Percentiles rank a stretch among this genome's conserved stretches.
Evolutionary conservation across 139 green algal genomes (phyloP).

Genomic region (Closterium sp.): DNA sequence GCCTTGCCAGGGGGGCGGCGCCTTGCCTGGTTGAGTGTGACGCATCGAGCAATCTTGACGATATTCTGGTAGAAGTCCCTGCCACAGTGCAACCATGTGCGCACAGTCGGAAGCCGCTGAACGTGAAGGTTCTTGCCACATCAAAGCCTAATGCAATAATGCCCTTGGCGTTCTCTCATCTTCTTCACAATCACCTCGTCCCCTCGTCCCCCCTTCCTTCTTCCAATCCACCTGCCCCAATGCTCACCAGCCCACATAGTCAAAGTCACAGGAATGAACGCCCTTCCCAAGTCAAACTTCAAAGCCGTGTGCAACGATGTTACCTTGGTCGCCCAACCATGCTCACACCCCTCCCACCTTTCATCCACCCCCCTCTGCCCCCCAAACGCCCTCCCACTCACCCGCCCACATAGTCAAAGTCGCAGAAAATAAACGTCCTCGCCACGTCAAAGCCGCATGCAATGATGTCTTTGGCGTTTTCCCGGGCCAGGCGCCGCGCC

Average conservation of each 20-base stretch:
- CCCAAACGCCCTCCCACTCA: conserved; percentile 15
- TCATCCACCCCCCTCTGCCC: neutral
- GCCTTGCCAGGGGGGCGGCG: neutral
- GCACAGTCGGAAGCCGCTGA: too few relatives aligned
- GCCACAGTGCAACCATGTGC: neutral
- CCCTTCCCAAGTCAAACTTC: conserved; percentile 97
- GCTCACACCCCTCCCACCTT: neutral
- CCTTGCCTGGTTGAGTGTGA: conserved; percentile 88
- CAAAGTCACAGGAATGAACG: conserved; percentile 98
- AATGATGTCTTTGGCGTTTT: conserved; percentile 99
- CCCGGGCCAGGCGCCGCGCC: conserved; percentile 70
- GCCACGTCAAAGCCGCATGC: conserved; percentile 93
- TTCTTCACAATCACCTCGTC: too few relatives aligned
- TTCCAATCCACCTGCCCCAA: neutral
- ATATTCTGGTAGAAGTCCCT: conserved; percentile 91
- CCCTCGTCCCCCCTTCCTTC: neutral
- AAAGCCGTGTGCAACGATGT: conserved; percentile 98
- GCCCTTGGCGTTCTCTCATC: too few relatives aligned
- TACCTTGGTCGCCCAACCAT: neutral
- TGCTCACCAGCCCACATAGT: conserved; percentile 72
- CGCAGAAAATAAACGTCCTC: conserved; percentile 97
- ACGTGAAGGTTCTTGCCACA: neutral
- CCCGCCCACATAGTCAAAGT: conserved; percentile 89
- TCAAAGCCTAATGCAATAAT: neutral
- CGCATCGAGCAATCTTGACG: conserved; percentile 77